Percentiles rank a stretch among this genome's conserved stretches.
Conservation (phyloP, 257 asterid genomes). For the Penstemon newberryi region DNA sequence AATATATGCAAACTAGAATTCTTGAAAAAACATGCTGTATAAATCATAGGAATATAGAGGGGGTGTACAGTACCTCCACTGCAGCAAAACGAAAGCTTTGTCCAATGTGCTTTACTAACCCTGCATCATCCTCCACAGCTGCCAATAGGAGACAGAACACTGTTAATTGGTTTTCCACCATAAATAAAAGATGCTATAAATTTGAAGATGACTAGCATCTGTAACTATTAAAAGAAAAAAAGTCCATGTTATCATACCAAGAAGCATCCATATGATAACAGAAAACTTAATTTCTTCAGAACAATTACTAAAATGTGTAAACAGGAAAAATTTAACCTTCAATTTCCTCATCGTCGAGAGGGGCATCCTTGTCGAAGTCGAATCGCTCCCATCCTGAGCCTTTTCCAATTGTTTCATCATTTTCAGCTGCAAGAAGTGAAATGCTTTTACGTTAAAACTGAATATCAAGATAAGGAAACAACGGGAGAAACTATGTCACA, state of each 20-base stretch:
- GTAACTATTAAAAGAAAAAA: not conserved
- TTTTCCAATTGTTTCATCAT: conserved; percentile 71
- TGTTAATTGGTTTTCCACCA: not conserved
- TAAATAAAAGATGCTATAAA: not conserved
- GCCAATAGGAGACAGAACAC: conserved; percentile 28
- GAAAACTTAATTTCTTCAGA: conserved; percentile 4
- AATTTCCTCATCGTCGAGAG: conserved; percentile 86
- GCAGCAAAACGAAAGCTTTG: conserved; percentile 88
- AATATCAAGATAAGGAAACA: conserved; percentile 6
- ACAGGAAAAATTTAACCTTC: conserved; percentile 54
- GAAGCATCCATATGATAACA: not conserved
- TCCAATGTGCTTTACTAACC: conserved; percentile 73
- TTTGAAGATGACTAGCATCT: conserved; percentile 11
- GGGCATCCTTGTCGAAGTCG: conserved; percentile 87
- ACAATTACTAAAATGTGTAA: conserved; percentile 10
- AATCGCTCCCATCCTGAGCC: conserved; percentile 98
- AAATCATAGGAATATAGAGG: not conserved
- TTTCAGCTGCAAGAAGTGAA: conserved; percentile 56
- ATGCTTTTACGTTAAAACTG: conserved; percentile 4
- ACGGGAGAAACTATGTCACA: conserved; percentile 14
- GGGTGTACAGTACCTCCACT: conserved; percentile 50
- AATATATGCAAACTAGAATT: not conserved
- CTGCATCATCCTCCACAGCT: conserved; percentile 86
- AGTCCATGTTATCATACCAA: conserved; percentile 21
- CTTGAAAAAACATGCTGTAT: not conserved